Evolutionary conservation across 2,329 filamentous ascomycete species (phyloP).

Genomic region (Ascochyta koolunga): DNA sequence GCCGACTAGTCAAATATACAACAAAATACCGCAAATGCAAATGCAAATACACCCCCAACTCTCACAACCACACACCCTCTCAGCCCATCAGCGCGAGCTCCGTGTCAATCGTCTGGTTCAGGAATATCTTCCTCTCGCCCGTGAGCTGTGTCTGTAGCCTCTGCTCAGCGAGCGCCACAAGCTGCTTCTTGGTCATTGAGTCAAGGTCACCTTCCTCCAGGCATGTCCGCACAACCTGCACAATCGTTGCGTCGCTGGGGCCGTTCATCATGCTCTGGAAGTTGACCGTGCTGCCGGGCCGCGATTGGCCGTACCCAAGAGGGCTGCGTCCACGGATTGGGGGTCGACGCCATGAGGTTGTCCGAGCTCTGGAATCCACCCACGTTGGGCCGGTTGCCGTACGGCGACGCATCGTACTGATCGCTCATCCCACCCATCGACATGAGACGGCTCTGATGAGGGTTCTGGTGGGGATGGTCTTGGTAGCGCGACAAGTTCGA

Average conservation of each 20-base stretch:
- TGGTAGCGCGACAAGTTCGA: slow-evolving; percentile 69
- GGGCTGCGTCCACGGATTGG: slow-evolving; percentile 55
- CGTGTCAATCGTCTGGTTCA: slow-evolving; percentile 90
- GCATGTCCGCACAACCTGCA: slow-evolving; percentile 82
- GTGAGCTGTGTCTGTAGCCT: slow-evolving; percentile 86
- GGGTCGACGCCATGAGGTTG: slow-evolving; percentile 48
- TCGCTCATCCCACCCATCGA: slow-evolving; percentile 64
- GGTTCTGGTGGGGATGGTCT: slow-evolving; percentile 65
- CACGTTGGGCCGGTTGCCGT: slow-evolving; percentile 47
- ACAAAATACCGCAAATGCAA: slow-evolving; percentile 27
- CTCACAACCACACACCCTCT: slow-evolving; percentile 38
- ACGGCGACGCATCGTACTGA: slow-evolving; percentile 44
- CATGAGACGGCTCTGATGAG: slow-evolving; percentile 62
- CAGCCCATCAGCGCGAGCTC: slow-evolving; percentile 91
- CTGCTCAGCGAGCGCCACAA: slow-evolving; percentile 85
- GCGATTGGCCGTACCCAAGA: slow-evolving; percentile 54
- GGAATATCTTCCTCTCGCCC: slow-evolving; percentile 84
- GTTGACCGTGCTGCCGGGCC: slow-evolving; percentile 63
- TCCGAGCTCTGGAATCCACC: slow-evolving; percentile 53
- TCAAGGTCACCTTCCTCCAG: slow-evolving; percentile 90
- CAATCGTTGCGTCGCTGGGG: slow-evolving; percentile 79
- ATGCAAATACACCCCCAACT: slow-evolving; percentile 17
- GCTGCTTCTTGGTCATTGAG: slow-evolving; percentile 97
- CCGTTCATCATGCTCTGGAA: slow-evolving; percentile 66
- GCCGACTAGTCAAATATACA: slow-evolving; percentile 18